Base-by-base conservation (phyloP, 768 basidiomycete species). In the Termitomyces sp. region DNA sequence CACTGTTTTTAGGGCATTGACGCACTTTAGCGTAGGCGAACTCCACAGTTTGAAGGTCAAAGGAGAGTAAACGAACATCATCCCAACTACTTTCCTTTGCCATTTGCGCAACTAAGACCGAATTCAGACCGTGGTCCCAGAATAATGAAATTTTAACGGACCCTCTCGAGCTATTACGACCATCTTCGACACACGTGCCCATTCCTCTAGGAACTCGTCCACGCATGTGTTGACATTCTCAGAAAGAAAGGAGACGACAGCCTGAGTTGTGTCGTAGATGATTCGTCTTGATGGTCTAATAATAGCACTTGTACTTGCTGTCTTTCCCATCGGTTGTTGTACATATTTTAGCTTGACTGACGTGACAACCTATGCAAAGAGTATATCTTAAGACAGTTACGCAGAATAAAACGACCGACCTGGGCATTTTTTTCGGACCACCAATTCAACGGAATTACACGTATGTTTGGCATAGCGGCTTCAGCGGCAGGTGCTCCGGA, bases 131-230 rank as follows among this genome's bases (percentile, higher is more conserved):
- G 45, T 54, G 49, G 8, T 37, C 20, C 10, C 20, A 26, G 51
- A 26, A 20, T 18, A n/a, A n/a, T 8, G 49, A n/a, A 39, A 24
- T 2, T 61, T 65, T 13, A 10, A n/a, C 52, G 47, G 66, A 91
- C 92, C 85, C 75, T 94, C 91, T 59, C 92, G 83, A 13, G 93
- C 94, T 55, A 96, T 93, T 28, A 94, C 90, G 13, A 94, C 91
- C 82, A 94, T 93, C 72, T 94, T 95, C 20, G 91, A 92, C 31
- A 96, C 90, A 46, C 89, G 78, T 41, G 91, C 90, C 92, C 94
- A 96, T 70, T 94, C 93, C 66, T 94, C 90, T 62, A 92, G 72
- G 68, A 97, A 94, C 64, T 93, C 88, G 58, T 90, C 88, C 20
- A 97, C 91, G 65, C 93, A 95, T 8, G 85, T 86, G 62, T 93